Evolutionary conservation across 2,329 filamentous ascomycete genomes (phyloP).

Genomic region (Blastomyces emzantsi): DNA sequence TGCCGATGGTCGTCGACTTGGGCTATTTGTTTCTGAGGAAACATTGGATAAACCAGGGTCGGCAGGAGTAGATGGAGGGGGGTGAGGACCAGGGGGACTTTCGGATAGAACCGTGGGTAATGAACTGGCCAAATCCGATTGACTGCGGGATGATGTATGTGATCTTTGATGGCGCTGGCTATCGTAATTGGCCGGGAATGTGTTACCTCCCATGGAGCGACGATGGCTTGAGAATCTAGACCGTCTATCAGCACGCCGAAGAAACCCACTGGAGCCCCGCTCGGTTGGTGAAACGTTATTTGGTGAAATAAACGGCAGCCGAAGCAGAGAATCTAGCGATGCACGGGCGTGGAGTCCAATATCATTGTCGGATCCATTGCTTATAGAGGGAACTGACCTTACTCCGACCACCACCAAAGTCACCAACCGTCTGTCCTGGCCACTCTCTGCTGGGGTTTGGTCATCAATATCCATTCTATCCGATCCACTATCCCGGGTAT

Average conservation of each 20-base stretch:
- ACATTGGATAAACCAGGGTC: constrained; percentile 48
- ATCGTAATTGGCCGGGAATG: constrained; percentile 44
- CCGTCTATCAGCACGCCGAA: constrained; percentile 47
- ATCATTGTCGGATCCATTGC: constrained; percentile 38
- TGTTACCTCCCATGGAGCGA: constrained; percentile 44
- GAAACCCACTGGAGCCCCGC: constrained; percentile 42
- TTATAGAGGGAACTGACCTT: constrained; percentile 52
- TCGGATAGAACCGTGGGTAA: constrained; percentile 43
- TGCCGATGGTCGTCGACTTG: constrained; percentile 40
- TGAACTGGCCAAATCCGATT: constrained; percentile 26
- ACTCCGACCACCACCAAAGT: constrained; percentile 63
- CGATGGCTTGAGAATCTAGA: constrained; percentile 47
- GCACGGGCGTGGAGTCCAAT: constrained; percentile 26
- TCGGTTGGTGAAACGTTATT: constrained; percentile 34
- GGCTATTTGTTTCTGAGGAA: constrained; percentile 45
- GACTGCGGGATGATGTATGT: constrained; percentile 22
- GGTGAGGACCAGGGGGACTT: constrained; percentile 49
- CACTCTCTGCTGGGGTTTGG: constrained; percentile 29
- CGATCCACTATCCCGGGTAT: constrained; percentile 19
- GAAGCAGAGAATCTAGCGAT: constrained; percentile 39
- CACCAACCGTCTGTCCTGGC: constrained; percentile 49
- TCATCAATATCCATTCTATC: constrained; percentile 36
- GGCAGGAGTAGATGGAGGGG: constrained; percentile 56
- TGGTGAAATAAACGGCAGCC: constrained; percentile 36
- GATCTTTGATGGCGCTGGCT: constrained; percentile 45